phyloP scores from a whole-genome alignment of 257 asterid species.

The Sherardia arvensis region DNA sequence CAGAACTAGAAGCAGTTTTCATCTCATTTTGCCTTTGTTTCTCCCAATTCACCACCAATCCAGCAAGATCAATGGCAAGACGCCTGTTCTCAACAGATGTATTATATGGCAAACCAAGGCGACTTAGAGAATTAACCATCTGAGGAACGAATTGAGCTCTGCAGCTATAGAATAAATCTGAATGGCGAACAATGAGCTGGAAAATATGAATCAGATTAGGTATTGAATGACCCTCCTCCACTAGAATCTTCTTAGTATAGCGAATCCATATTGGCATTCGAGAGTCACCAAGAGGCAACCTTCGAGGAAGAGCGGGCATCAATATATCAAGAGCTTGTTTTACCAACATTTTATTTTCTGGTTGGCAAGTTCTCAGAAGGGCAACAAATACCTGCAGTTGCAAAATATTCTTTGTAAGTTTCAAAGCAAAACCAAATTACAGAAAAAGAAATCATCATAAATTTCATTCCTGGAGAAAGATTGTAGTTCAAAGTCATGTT shows the following conservation, averaged over 20 bases:
- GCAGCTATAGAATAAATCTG: slow-evolving; percentile 98
- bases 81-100: slow-evolving; percentile 98
- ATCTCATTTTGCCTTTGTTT: slow-evolving; percentile 85
- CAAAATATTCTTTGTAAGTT: slow-evolving; percentile 11
- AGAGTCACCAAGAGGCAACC: slow-evolving; percentile 95
- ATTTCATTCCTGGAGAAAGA: background rate
- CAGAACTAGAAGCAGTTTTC: slow-evolving; percentile 53
- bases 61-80: slow-evolving; percentile 99
- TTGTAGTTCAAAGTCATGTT: too few relatives aligned
- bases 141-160: slow-evolving; percentile 99
- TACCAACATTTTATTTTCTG: slow-evolving; percentile 93
- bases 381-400: slow-evolving; percentile 90
- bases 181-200: slow-evolving; percentile 99
- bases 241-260: slow-evolving; percentile 92
- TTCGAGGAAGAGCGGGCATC: slow-evolving; percentile 99
- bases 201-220: slow-evolving; percentile 98
- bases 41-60: slow-evolving; percentile 98
- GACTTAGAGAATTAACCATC: slow-evolving; percentile 98
- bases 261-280: slow-evolving; percentile 99
- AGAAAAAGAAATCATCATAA: background rate
- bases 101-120: slow-evolving; percentile 95
- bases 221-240: slow-evolving; percentile 97
- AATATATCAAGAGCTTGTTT: slow-evolving; percentile 98
- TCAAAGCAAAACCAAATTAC: background rate
- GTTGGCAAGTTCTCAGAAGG: slow-evolving; percentile 95